Conservation (phyloP, 148 eudicot species). For the Rheum nobile region DNA sequence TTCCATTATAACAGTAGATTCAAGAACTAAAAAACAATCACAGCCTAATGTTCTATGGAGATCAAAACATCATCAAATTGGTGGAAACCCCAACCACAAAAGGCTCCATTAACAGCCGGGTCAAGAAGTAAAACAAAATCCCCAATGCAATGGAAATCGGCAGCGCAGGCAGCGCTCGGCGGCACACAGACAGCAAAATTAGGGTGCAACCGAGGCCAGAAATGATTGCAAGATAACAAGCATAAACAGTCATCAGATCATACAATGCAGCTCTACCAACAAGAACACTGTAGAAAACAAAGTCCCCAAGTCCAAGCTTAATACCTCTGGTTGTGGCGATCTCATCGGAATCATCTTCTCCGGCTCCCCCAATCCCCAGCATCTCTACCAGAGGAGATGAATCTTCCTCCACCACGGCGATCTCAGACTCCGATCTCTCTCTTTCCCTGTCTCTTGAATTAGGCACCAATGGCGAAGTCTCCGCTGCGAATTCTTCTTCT, state of each 20-base stretch:
- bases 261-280: conserved; percentile 99
- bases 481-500: conserved; percentile 13
- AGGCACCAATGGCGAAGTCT: conserved; percentile 32
- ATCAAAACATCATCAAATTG: conserved; percentile 80
- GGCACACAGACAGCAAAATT: conserved; percentile 66
- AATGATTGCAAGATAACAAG: conserved; percentile 95
- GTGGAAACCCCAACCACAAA: conserved; percentile 81
- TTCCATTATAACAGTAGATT: neutral
- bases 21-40: neutral
- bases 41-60: neutral
- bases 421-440: conserved; percentile 16
- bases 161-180: conserved; percentile 85
- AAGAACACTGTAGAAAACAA: conserved; percentile 86
- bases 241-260: conserved; percentile 97
- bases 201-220: conserved; percentile 91
- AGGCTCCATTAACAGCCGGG: conserved; percentile 89
- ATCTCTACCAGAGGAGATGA: conserved; percentile 31
- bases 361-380: conserved; percentile 14
- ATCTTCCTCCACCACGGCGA: conserved; percentile 26
- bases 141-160: conserved; percentile 88
- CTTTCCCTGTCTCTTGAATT: conserved; percentile 21
- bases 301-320: conserved; percentile 90
- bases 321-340: conserved; percentile 30
- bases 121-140: conserved; percentile 78
- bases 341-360: conserved; percentile 22